Percentiles rank a stretch among this genome's conserved stretches.
Conservation (phyloP, 352 stramenopile species). For the Thraustochytrium sp. region DNA sequence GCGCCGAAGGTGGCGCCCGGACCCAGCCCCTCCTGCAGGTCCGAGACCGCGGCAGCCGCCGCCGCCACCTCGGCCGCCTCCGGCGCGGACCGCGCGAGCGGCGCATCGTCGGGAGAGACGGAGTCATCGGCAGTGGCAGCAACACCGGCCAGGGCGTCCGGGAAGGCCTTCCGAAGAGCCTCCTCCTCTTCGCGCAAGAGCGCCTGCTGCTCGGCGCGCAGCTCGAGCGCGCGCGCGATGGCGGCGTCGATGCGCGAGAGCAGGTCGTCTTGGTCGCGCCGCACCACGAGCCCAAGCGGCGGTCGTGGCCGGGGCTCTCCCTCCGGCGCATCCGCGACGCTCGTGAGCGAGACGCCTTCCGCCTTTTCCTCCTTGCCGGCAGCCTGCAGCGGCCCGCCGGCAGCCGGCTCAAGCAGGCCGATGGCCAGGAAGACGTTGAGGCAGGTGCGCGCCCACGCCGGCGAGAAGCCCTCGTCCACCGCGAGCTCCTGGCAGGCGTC, state of each 20-base stretch:
- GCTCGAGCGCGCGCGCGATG: not conserved
- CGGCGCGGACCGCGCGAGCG: not conserved
- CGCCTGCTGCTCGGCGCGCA: not conserved
- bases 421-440: conserved; percentile 19
- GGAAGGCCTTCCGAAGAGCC: not conserved
- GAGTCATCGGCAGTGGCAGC: not conserved
- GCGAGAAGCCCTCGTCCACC: not conserved
- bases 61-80: not conserved
- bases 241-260: not conserved
- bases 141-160: not conserved
- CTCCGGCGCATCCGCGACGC: not conserved
- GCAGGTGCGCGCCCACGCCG: not conserved
- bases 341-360: not conserved
- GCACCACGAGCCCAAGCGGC: not conserved
- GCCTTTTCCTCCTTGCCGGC: not conserved
- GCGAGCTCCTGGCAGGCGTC: not conserved
- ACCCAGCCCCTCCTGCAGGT: not conserved
- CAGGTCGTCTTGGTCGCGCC: not conserved
- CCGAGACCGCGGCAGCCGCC: not conserved
- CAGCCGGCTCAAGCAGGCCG: not conserved
- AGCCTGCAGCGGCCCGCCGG: not conserved
- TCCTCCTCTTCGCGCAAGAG: not conserved
- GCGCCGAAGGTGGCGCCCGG: not conserved
- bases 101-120: no score
- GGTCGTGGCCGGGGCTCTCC: not conserved